phyloP scores from a whole-genome alignment of 371 early-diverging fungal genomes.

The Basidiobolus meristosporus region DNA sequence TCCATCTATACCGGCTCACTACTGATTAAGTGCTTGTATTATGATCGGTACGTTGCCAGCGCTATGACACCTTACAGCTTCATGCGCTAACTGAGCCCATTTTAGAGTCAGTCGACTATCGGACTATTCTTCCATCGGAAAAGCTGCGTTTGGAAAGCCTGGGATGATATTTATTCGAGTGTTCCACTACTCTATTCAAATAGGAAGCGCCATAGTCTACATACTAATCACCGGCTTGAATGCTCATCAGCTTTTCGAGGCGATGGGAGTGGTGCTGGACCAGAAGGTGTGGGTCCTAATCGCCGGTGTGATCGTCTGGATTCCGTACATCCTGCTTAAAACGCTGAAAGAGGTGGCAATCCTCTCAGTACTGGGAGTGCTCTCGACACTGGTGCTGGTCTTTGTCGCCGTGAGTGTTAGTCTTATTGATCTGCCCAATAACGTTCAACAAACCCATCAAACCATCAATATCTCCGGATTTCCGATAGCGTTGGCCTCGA shows the following conservation, averaged over 20 bases:
- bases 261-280: constrained; percentile 28
- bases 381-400: constrained; percentile 27
- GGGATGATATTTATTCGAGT: constrained; percentile 36
- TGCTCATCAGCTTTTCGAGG: constrained; percentile 20
- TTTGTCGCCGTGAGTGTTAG: constrained; percentile 6
- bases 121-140: constrained; percentile 35
- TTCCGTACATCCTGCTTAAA: constrained; percentile 49
- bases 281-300: constrained; percentile 31
- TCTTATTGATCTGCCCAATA: constrained; percentile 1
- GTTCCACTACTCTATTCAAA: constrained; percentile 40
- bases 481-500: constrained; percentile 22
- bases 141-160: constrained; percentile 37
- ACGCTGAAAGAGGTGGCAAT: constrained; percentile 56
- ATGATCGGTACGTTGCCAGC: constrained; percentile 15
- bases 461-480: constrained; percentile 22
- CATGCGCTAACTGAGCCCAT: no score
- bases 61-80: no score
- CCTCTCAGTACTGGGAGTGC: constrained; percentile 23
- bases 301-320: constrained; percentile 32
- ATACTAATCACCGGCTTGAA: constrained; percentile 55
- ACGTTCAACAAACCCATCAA: constrained; percentile 12
- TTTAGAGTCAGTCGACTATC: constrained; percentile 16
- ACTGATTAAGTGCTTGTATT: constrained; percentile 51
- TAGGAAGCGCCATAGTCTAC: constrained; percentile 62
- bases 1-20: constrained; percentile 47